Evolutionary conservation across 2,329 filamentous ascomycete genomes (phyloP), one percentile per base, ranked within the genome.

Genomic region (Geosmithia flava): DNA sequence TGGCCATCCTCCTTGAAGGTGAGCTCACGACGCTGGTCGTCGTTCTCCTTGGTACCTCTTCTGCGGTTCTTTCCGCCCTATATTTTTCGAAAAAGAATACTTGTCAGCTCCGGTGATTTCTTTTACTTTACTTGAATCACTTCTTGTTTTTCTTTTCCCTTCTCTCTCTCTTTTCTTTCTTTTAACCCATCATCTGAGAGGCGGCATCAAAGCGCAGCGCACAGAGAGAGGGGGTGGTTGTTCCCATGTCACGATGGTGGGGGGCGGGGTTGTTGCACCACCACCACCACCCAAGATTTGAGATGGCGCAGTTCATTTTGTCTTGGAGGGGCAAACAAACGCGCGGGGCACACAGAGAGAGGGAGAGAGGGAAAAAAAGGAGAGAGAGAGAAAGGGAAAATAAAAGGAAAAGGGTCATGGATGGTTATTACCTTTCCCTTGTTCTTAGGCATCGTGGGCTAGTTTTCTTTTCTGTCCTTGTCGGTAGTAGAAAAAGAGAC

Each of bases 1-100:
- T 97, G 91, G 57, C 91, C 91, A 65, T 97, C 91, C 69, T 97
- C 93, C 74, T 96, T 96, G 83, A 97, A 97, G 63, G 88, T 91
- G 62, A 97, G 79, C 70, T 97, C 91, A 69, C 91, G 90, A 79
- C 96, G 96, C 75, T 96, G 90, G 66, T 96, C 95, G 76, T 97
- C 93, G 73, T 93, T 94, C 75, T 95, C 88, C 80, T 95, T 95
- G 85, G 96, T 97, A 73, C 91, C 91, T 74, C 93, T 82, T 81
- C 91, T 85, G 71, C 91, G 78, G 75, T 97, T 97, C 80, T 97
- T 97, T 75, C 91, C 91, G 70, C 91, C 91, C 88, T 93, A 60
- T 78, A 59, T 48, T 37, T 45, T 49, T 49, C 16, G 16, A 13
- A 37, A 3, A 37, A 37, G 23, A 4, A 27, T 43, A 7, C 29